Percentiles rank a stretch among this genome's conserved stretches.
Conservation (phyloP, 1,284 basidiomycete genomes). For the Ceratobasidium papillatum region DNA sequence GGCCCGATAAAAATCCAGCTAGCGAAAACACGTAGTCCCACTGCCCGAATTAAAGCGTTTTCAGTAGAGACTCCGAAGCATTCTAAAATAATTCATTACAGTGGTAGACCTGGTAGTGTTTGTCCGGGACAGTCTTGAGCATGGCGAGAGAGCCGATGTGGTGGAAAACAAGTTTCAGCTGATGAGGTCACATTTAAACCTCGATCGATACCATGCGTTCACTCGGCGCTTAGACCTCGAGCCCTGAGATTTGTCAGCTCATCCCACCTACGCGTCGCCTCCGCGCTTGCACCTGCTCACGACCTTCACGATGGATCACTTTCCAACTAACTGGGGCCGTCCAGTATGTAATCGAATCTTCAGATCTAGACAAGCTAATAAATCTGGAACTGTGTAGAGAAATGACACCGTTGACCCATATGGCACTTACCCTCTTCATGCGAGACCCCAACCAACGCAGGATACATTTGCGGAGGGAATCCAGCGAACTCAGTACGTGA, state of each 20-base stretch:
- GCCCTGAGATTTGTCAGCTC: background rate
- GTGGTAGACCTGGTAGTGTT: slow-evolving; percentile 23
- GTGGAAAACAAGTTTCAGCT: background rate
- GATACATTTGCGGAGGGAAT: slow-evolving; percentile 71
- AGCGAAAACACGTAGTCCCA: slow-evolving; percentile 16
- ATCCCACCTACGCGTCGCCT: slow-evolving; percentile 40
- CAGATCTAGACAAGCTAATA: background rate
- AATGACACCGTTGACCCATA: slow-evolving; percentile 77
- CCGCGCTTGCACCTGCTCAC: slow-evolving; percentile 23
- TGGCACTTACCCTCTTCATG: slow-evolving; percentile 75
- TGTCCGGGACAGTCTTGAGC: background rate
- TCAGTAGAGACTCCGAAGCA: too few species aligned
- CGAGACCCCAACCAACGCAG: slow-evolving; percentile 61
- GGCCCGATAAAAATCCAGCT: slow-evolving; percentile 19
- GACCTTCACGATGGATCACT: slow-evolving; percentile 71
- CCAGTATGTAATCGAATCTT: slow-evolving; percentile 61
- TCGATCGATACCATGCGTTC: background rate
- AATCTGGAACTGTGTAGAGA: slow-evolving; percentile 57
- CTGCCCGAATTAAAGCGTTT: background rate
- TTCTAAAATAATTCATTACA: too few species aligned
- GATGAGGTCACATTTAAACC: background rate
- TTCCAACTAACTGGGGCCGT: slow-evolving; percentile 80
- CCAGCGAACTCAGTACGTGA: slow-evolving; percentile 78
- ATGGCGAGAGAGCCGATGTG: background rate
- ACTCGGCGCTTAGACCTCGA: background rate